Evolutionary conservation across 1,284 basidiomycete genomes (phyloP).

Genomic region (Cystobasidium slooffiae): DNA sequence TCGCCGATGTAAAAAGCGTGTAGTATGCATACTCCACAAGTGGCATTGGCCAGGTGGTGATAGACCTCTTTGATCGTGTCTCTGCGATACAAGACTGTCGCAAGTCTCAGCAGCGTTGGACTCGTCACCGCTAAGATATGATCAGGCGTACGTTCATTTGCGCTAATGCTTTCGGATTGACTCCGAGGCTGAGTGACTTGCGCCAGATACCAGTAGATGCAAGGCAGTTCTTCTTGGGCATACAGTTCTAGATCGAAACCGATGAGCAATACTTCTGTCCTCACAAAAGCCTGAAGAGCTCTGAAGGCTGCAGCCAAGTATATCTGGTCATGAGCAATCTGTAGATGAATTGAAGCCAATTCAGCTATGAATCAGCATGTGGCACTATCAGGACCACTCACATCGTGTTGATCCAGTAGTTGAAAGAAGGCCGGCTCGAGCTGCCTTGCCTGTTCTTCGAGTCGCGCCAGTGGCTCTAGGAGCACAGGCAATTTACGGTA

Average conservation of each 20-base stretch:
- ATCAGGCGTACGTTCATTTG: neutral
- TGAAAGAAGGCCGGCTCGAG: neutral
- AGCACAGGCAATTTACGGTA: constrained; percentile 9
- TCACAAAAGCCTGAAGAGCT: constrained; percentile 65
- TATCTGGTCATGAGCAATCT: constrained; percentile 1
- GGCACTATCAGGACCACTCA: neutral
- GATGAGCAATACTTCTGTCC: constrained; percentile 71
- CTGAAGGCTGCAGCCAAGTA: constrained; percentile 58
- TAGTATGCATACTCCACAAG: neutral
- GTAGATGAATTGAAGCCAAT: neutral
- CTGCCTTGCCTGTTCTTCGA: constrained; percentile 12
- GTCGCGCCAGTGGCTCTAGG: constrained; percentile 1
- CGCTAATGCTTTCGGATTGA: neutral
- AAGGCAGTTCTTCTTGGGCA: constrained; percentile 66
- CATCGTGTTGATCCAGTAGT: neutral
- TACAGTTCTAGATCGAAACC: constrained; percentile 79
- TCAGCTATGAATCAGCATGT: neutral
- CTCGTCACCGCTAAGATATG: neutral
- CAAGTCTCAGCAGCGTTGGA: neutral
- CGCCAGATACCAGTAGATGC: constrained; percentile 71
- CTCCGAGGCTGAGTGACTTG: neutral
- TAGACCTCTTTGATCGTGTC: neutral
- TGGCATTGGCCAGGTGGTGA: constrained; percentile 1
- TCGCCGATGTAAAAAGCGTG: neutral
- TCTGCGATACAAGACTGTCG: neutral